Evolutionary conservation across 1,139 yeast genomes (phyloP), one percentile per base, ranked within the genome.

Genomic region (Zygoascus sp.): DNA sequence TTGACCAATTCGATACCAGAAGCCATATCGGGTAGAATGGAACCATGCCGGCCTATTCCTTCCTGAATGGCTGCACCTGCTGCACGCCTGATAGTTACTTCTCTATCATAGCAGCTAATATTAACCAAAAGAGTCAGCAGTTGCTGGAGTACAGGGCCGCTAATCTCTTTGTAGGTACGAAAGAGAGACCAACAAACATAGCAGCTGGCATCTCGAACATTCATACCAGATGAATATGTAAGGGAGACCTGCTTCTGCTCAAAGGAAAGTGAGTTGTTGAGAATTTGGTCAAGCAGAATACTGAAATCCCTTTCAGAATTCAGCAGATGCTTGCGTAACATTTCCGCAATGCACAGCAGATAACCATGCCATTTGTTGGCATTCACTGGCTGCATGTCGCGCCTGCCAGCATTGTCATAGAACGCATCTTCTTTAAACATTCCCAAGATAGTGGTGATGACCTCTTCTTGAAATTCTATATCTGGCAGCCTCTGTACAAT

Each of bases 21-120:
- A 44, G 53, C 58, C 13, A 54, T 53, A 19, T 44, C 57, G 16
- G 49, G 47, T 41, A 51, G 52, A 48, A 46, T 37, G 28, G 56
- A 57, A 5, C 86, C 86, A 59, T 80, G 81, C 38, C 97, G 68
- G 0, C 97, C 97, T 2, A 87, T 63, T 8, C 85, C 74, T 58
- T 90, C 97, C 61, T 90, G 97, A 3, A 88, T 59, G 0, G 95
- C 94, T 0, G 97, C 96, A 10, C 88, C 72, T 0, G 90, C 83
- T 27, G 97, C 92, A 49, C 95, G 72, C 49, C 96, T 71, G 11
- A 89, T 77, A 48, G 81, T 73, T 23, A 87, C 69, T 47, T 89
- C 96, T 21, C 74, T 67, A 61, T 90, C 97, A 58, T 83, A 82
- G 40, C 86, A 72, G 11, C 81, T 67, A 1, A 79, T 73, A 15